Conservation (phyloP, 179 eudicot genomes). For the Kewa caespitosa region DNA sequence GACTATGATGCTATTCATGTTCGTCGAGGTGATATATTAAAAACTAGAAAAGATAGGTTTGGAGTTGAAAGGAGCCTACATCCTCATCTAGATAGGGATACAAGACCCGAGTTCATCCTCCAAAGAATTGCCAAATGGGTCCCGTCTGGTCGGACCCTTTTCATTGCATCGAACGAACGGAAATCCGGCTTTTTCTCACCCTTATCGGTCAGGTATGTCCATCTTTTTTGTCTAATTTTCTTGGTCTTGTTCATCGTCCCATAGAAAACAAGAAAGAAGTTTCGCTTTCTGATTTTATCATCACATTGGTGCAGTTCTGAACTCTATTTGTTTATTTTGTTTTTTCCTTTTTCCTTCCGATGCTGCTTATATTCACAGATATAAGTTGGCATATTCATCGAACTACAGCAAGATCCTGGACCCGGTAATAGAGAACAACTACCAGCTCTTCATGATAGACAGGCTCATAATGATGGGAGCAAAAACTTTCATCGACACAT, state of each 20-base stretch:
- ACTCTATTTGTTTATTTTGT: background rate
- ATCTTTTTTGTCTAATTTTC: background rate
- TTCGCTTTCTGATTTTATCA: background rate
- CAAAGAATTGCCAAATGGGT: slow-evolving; percentile 79
- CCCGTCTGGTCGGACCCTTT: slow-evolving; percentile 76
- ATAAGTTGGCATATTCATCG: slow-evolving; percentile 82
- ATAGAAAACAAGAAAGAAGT: background rate
- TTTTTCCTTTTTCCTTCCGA: no score
- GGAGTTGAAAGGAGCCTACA: slow-evolving; percentile 70
- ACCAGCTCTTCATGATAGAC: slow-evolving; percentile 89
- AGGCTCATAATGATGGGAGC: slow-evolving; percentile 87
- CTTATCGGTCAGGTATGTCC: slow-evolving; percentile 56
- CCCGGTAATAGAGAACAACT: slow-evolving; percentile 76
- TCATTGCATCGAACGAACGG: slow-evolving; percentile 89
- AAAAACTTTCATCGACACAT: slow-evolving; percentile 67
- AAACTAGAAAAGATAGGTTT: slow-evolving; percentile 81
- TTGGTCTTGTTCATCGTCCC: background rate
- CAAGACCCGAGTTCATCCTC: slow-evolving; percentile 78
- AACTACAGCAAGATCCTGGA: slow-evolving; percentile 73
- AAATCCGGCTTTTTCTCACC: slow-evolving; percentile 82
- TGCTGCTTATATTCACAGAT: no score
- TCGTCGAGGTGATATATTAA: slow-evolving; percentile 84
- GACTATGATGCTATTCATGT: slow-evolving; percentile 98
- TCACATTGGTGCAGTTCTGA: background rate
- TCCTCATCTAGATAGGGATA: slow-evolving; percentile 93